Conservation (phyloP, 1,284 basidiomycete genomes). For the Naganishia albida region DNA sequence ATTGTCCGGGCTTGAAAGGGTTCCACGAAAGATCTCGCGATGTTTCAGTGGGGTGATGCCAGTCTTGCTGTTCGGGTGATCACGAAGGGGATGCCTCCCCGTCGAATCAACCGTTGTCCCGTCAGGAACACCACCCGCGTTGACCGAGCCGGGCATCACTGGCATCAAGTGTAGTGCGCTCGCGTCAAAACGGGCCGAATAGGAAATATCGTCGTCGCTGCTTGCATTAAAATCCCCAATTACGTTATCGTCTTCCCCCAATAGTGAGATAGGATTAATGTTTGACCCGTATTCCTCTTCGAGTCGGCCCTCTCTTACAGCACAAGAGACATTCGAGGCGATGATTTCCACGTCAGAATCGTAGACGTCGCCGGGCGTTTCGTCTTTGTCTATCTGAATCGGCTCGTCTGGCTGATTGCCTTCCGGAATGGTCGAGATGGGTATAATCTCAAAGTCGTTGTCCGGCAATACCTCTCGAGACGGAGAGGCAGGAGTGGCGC, state of each 20-base stretch:
- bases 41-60: slow-evolving; percentile 25
- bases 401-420: background rate
- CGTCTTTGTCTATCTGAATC: slow-evolving; percentile 3
- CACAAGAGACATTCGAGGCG: slow-evolving; percentile 14
- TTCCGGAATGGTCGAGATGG: background rate
- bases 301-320: slow-evolving; percentile 6
- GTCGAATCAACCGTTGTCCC: slow-evolving; percentile 11
- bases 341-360: slow-evolving; percentile 22
- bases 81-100: slow-evolving; percentile 1
- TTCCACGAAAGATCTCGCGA: slow-evolving; percentile 20
- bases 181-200: slow-evolving; percentile 26
- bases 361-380: background rate
- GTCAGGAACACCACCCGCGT: slow-evolving; percentile 17
- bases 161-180: slow-evolving; percentile 30
- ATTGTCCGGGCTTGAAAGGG: slow-evolving; percentile 23
- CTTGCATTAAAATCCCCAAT: background rate
- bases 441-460: slow-evolving; percentile 24
- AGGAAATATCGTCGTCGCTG: slow-evolving; percentile 18
- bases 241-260: slow-evolving; percentile 14
- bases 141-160: slow-evolving; percentile 27
- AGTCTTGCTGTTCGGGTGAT: slow-evolving; percentile 1
- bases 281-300: slow-evolving; percentile 16
- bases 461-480: slow-evolving; percentile 1
- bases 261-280: slow-evolving; percentile 19
- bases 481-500: slow-evolving; percentile 15